Evolutionary conservation across 148 eudicot species (phyloP).

Genomic region (Vaccinium darrowii): DNA sequence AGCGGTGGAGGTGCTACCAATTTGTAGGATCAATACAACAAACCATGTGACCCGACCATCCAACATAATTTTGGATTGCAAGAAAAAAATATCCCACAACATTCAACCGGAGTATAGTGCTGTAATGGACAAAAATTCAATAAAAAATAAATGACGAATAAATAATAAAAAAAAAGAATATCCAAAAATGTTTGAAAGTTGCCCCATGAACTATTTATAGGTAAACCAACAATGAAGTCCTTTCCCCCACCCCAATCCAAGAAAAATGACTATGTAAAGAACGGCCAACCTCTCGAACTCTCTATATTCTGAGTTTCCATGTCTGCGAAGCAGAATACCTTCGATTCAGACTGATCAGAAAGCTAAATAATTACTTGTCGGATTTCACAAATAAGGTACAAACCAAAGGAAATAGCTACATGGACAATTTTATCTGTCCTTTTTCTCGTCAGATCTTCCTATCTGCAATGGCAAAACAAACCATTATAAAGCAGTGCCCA

Average conservation of each 20-base stretch:
- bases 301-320: constrained; percentile 11
- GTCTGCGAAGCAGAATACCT: constrained; percentile 11
- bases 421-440: constrained; percentile 7
- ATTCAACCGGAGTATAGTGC: constrained; percentile 24
- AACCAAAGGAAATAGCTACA: constrained; percentile 14
- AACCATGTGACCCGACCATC: too few species aligned
- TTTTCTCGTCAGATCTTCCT: constrained; percentile 6
- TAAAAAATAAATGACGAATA: not conserved
- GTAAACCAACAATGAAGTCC: not conserved
- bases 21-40: too few species aligned
- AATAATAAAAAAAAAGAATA: too few species aligned
- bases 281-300: not conserved
- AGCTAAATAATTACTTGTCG: not conserved
- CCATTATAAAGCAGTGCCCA: not conserved
- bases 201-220: constrained; percentile 2
- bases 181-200: not conserved
- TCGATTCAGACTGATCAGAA: constrained; percentile 2
- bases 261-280: not conserved
- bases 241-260: not conserved
- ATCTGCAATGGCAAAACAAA: constrained; percentile 26
- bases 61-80: constrained; percentile 21
- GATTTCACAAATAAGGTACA: constrained; percentile 17
- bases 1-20: too few species aligned
- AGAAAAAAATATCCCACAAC: constrained; percentile 18
- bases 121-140: not conserved